Percentiles rank a stretch among this genome's conserved stretches.
Evolutionary conservation across 2,329 filamentous ascomycete species (phyloP).

Genomic region (Pseudophaeomoniella oleicola): DNA sequence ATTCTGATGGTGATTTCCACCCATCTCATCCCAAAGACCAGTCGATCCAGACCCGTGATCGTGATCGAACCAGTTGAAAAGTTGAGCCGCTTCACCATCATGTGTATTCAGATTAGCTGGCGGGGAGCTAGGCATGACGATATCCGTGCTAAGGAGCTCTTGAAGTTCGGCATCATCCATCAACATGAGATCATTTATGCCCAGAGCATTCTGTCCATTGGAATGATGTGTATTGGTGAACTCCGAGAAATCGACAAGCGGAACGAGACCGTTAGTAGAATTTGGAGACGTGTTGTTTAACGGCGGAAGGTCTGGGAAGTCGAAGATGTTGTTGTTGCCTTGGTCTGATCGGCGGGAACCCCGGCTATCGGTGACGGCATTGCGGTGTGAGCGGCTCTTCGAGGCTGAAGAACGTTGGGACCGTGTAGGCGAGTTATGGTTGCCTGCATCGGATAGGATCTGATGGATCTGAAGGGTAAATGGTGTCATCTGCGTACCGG

Average conservation of each 20-base stretch:
- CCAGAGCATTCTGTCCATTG: constrained; percentile 5
- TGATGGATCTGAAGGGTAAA: constrained; percentile 11
- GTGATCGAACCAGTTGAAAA: constrained; percentile 12
- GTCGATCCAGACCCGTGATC: constrained; percentile 5
- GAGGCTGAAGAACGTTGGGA: neutral
- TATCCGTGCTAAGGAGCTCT: constrained; percentile 29
- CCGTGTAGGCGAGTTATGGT: neutral
- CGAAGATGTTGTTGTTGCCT: constrained; percentile 22
- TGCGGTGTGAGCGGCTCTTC: neutral
- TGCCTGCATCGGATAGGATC: neutral
- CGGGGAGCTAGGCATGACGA: constrained; percentile 31
- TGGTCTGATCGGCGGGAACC: constrained; percentile 13
- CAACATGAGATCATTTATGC: constrained; percentile 7
- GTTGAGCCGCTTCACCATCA: constrained; percentile 6
- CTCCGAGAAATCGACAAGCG: constrained; percentile 9
- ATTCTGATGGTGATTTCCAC: constrained; percentile 5
- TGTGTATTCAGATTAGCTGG: constrained; percentile 22
- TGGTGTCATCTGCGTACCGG: constrained; percentile 12
- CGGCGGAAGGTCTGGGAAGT: constrained; percentile 22
- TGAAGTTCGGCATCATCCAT: constrained; percentile 15
- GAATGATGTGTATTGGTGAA: constrained; percentile 10
- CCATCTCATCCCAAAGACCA: constrained; percentile 6
- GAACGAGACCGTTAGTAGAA: constrained; percentile 1
- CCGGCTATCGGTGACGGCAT: neutral
- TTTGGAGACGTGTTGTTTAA: constrained; percentile 7